These are phyloP conservation scores for Teratosphaeria nubilosa DNA, from an alignment of 2,329 filamentous ascomycete species.

Conservation along the genomic window DNA sequence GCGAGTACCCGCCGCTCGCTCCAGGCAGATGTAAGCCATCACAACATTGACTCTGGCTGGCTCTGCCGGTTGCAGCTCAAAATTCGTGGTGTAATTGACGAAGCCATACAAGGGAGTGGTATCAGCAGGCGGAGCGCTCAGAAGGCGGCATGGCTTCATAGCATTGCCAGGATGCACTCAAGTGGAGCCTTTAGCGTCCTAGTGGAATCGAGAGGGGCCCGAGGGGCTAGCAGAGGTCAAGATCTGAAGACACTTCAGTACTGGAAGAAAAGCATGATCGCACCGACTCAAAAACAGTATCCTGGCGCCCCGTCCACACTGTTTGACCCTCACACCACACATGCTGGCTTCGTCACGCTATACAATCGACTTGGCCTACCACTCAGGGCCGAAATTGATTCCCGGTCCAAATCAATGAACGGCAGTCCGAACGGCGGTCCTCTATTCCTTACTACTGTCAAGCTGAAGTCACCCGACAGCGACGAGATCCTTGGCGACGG, in stretches of 20 bases:
- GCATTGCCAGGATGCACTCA: conserved; percentile 7
- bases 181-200: conserved; percentile 4
- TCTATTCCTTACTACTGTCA: not conserved
- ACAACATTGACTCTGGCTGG: not conserved
- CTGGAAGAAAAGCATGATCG: not conserved
- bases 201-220: not conserved
- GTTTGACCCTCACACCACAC: conserved; percentile 4
- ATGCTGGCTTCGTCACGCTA: not conserved
- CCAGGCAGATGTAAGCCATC: not conserved
- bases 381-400: conserved; percentile 4
- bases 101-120: conserved; percentile 3
- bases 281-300: conserved; percentile 12
- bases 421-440: not conserved
- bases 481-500: conserved; percentile 5
- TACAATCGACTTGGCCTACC: not conserved
- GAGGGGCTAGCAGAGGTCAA: not conserved
- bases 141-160: conserved; percentile 9
- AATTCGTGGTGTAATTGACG: not conserved
- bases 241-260: conserved; percentile 3
- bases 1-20: not conserved
- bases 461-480: conserved; percentile 4
- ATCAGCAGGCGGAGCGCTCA: conserved; percentile 6
- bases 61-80: not conserved
- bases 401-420: not conserved
- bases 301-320: conserved; percentile 7